phyloP scores from a whole-genome alignment of 108 stramenopile species.

The Fragilariopsis cylindrus region DNA sequence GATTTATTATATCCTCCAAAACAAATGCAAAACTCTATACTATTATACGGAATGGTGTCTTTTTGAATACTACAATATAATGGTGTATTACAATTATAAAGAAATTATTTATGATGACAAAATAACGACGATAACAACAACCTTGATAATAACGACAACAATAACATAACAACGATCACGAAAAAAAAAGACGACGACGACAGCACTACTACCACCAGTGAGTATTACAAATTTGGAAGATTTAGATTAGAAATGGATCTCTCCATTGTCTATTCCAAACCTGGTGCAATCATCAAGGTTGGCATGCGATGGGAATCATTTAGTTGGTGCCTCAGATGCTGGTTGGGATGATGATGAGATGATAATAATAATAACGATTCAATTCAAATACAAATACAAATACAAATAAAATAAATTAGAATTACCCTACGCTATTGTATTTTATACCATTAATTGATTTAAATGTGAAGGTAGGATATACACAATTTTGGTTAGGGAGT shows the following conservation, averaged over 20 bases:
- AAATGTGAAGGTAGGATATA: conserved; percentile 52
- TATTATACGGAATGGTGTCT: not conserved
- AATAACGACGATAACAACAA: too few species aligned
- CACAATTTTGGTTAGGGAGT: conserved; percentile 67
- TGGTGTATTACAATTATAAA: too few species aligned
- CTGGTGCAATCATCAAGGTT: conserved; percentile 60
- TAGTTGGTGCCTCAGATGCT: conserved; percentile 38
- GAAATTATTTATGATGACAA: too few species aligned
- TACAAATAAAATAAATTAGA: conserved; percentile 30
- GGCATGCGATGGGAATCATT: conserved; percentile 66
- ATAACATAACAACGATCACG: too few species aligned
- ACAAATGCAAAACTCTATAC: not conserved
- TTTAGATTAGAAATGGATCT: conserved; percentile 51
- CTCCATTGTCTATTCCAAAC: conserved; percentile 56
- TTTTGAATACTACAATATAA: not conserved
- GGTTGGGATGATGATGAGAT: conserved; percentile 37
- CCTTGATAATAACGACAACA: too few species aligned
- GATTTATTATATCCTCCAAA: conserved; percentile 31
- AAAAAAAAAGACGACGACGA: too few species aligned
- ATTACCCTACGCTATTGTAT: conserved; percentile 57
- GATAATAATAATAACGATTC: not conserved
- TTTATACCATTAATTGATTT: conserved; percentile 69
- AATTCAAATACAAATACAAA: not conserved
- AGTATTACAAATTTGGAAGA: not conserved
- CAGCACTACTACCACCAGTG: too few species aligned